phyloP scores from a whole-genome alignment of 352 stramenopile species.

The Phytophthora tentaculata region DNA sequence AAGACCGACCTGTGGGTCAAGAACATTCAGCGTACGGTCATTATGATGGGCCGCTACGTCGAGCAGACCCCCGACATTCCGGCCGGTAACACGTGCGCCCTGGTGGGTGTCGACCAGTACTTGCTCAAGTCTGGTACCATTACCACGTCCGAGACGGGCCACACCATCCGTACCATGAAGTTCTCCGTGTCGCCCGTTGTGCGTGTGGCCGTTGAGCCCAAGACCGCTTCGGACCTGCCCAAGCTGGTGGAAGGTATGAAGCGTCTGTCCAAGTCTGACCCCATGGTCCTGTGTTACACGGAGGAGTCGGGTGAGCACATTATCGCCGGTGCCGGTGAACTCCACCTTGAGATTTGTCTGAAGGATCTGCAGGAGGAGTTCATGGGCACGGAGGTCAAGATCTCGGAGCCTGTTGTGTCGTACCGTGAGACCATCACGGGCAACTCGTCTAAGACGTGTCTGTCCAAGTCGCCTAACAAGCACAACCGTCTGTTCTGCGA shows the following conservation, averaged over 20 bases:
- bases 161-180: slow-evolving; percentile 99
- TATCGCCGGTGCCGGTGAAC: slow-evolving; percentile 98
- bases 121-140: slow-evolving; percentile 99
- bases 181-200: slow-evolving; percentile 99
- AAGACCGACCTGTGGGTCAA: slow-evolving; percentile 99
- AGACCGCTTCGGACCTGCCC: slow-evolving; percentile 98
- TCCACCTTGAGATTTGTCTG: slow-evolving; percentile 99
- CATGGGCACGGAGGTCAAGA: slow-evolving; percentile 98
- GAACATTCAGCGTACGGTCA: slow-evolving; percentile 99
- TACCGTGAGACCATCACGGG: slow-evolving; percentile 98
- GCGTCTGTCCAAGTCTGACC: slow-evolving; percentile 99
- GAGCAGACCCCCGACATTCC: slow-evolving; percentile 99
- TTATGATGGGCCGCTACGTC: slow-evolving; percentile 99
- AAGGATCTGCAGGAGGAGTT: slow-evolving; percentile 99
- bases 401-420: slow-evolving; percentile 99
- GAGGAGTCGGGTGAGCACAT: slow-evolving; percentile 99
- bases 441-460: slow-evolving; percentile 95
- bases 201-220: slow-evolving; percentile 99
- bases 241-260: slow-evolving; percentile 99
- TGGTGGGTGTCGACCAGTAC: slow-evolving; percentile 99
- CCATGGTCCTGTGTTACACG: slow-evolving; percentile 99
- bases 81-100: slow-evolving; percentile 98
- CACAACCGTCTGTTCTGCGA: slow-evolving; percentile 99
- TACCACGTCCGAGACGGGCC: slow-evolving; percentile 96
- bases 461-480: slow-evolving; percentile 99